Conservation (phyloP, 192 early-diverging fungal species). For the Coemansia pectinata region DNA sequence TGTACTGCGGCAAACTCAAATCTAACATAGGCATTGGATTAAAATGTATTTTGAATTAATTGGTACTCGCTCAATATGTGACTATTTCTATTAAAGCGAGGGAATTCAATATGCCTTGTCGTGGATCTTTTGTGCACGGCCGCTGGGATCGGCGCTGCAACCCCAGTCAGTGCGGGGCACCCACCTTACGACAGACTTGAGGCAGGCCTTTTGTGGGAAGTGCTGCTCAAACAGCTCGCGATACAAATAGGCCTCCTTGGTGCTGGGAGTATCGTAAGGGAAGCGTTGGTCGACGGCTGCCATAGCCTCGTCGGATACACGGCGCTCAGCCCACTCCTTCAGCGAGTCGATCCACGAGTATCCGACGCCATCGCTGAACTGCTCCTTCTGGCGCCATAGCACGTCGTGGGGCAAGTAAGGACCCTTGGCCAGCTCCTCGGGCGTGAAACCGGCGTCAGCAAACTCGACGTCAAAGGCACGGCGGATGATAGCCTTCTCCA, state of each 20-base stretch:
- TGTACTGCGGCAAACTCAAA: conserved; percentile 8
- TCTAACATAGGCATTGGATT: background rate
- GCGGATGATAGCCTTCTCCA: conserved; percentile 95
- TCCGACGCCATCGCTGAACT: conserved; percentile 98
- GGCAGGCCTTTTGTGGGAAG: conserved; percentile 91
- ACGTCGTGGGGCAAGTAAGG: conserved; percentile 89
- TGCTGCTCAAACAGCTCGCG: conserved; percentile 89
- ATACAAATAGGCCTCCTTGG: conserved; percentile 98
- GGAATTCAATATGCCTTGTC: conserved; percentile 40
- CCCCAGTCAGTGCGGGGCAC: conserved; percentile 98
- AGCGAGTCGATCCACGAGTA: conserved; percentile 98
- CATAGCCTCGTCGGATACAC: conserved; percentile 79
- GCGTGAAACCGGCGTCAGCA: conserved; percentile 60
- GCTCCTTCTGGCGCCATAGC: conserved; percentile 99
- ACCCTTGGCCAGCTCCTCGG: conserved; percentile 49
- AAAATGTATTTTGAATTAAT: background rate
- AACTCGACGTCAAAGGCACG: conserved; percentile 91
- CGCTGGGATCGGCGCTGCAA: conserved; percentile 95
- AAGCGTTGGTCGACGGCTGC: conserved; percentile 67
- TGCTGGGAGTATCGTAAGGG: conserved; percentile 87
- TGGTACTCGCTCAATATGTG: background rate
- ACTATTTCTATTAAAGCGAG: background rate
- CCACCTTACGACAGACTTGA: conserved; percentile 91
- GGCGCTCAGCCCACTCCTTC: conserved; percentile 67
- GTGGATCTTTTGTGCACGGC: conserved; percentile 95